Evolutionary conservation across 345 rosid species (phyloP).

Genomic region (Arabis alpina): DNA sequence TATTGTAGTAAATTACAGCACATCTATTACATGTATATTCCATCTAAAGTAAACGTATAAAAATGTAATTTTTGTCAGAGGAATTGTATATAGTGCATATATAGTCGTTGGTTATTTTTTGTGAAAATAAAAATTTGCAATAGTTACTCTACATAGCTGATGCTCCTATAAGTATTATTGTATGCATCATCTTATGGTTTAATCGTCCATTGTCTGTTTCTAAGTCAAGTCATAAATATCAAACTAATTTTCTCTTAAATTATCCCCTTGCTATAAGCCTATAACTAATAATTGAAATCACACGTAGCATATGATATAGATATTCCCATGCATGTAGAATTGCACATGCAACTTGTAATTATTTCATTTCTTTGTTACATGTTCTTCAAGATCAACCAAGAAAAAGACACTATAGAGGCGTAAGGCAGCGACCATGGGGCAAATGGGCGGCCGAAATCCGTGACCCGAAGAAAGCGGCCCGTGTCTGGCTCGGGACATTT

Average conservation of each 20-base stretch:
- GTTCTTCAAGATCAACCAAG: constrained; percentile 56
- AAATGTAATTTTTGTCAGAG: constrained; percentile 7
- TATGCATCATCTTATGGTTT: constrained; percentile 3
- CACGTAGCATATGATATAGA: constrained; percentile 14
- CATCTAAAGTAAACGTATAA: not conserved
- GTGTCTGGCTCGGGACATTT: constrained; percentile 94
- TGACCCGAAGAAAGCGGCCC: constrained; percentile 74
- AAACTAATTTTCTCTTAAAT: not conserved
- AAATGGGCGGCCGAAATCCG: constrained; percentile 98
- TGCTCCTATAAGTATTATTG: constrained; percentile 2
- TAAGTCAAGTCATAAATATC: not conserved
- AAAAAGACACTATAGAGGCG: constrained; percentile 86
- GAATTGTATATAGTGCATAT: too few relatives aligned
- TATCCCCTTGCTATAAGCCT: not conserved
- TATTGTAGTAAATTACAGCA: constrained; percentile 1
- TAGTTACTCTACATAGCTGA: constrained; percentile 4
- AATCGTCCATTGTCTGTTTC: not conserved
- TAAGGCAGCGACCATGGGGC: constrained; percentile 97
- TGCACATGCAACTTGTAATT: constrained; percentile 27
- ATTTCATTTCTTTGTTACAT: not conserved
- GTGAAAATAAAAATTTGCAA: too few relatives aligned
- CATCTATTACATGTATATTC: not conserved
- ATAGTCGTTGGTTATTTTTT: too few relatives aligned
- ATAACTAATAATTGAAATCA: not conserved
- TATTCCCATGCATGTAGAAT: constrained; percentile 20